These are phyloP conservation scores for Eucalyptus pauciflora DNA, from an alignment of 345 rosid species.

Conservation along the genomic window DNA sequence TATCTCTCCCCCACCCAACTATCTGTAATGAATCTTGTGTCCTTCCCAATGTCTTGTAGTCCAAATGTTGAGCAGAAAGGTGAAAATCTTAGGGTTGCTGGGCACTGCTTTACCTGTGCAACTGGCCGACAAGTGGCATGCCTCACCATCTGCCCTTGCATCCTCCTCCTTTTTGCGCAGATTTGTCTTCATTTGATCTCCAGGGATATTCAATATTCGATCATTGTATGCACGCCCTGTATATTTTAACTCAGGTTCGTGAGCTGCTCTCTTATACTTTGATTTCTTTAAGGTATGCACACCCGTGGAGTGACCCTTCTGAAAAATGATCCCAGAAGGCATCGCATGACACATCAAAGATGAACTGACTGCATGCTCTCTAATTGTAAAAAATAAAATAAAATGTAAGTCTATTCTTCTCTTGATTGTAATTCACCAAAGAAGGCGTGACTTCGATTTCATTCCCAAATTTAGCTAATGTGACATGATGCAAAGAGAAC, in stretches of 20 bases:
- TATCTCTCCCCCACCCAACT: background rate
- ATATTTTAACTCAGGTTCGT: background rate
- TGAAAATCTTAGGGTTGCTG: background rate
- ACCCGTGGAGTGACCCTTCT: background rate
- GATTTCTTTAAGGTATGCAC: background rate
- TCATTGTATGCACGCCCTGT: background rate
- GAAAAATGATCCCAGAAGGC: background rate
- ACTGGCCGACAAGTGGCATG: conserved; percentile 58
- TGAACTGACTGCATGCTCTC: background rate
- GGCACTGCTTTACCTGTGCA: conserved; percentile 22
- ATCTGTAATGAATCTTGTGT: background rate
- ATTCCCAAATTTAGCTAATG: background rate
- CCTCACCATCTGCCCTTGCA: background rate
- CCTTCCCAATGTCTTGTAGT: conserved; percentile 20
- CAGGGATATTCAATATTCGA: background rate
- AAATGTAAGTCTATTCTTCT: background rate
- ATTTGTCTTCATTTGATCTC: background rate
- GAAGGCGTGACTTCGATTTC: background rate
- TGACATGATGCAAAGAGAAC: background rate
- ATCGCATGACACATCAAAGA: background rate
- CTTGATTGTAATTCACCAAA: background rate
- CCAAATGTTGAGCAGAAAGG: conserved; percentile 18
- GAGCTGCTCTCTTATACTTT: background rate
- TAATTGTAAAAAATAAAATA: background rate
- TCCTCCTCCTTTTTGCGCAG: background rate